Base-by-base conservation (phyloP, 495 filamentous ascomycete genomes). In the Venustampulla echinocandica region DNA sequence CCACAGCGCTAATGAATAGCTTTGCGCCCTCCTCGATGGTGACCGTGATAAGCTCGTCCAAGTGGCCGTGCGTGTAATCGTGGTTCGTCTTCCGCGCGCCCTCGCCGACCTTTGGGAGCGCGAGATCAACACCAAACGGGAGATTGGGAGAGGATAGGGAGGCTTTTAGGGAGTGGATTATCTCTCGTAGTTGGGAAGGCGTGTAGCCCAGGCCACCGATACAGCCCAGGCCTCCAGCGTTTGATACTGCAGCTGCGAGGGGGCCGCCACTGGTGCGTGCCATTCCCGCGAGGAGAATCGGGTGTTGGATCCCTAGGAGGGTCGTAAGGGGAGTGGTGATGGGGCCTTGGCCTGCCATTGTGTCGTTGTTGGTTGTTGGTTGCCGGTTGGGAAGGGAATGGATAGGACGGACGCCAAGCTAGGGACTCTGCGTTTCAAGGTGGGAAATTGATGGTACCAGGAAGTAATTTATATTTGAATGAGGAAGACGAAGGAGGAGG, bases 181-280 rank as follows among this genome's bases (percentile, higher is more conserved):
- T 92, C 50, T 76, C 67, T 37, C 80, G 80, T 23, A 95, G 79
- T 55, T 90, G 86, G 1, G 64, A 42, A 0, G 87, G 87, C 2
- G 85, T 88, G 74, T 95, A 95, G 56, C 83, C 80, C 42, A 93
- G 77, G 19, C 88, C 88, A 42, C 88, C 87, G 49, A 95, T 79
- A 23, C 81, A 81, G 53, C 88, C 88, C 10, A 95, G 76, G 9
- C 87, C 87, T 58, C 88, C 88, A 9, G 85, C 85, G 62, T 95
- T 92, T 63, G 79, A 85, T 37, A 95, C 87, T 17, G 88, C 87
- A 2, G 88, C 86, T 10, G 88, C 88, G 33, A 95, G 79, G 14
- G 70, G 70, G 0, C 81, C 86, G 53, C 80, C 79, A 5, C 82
- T 87, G 15, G 82, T 84, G 52, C 82, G 79, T 4, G 87, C 87